A percentile compares a stretch with the other conserved stretches of the same genome.
These are phyloP conservation scores for Acanthamoeba healyi DNA, from an alignment of 208 protist genomes.

Conservation along the genomic window DNA sequence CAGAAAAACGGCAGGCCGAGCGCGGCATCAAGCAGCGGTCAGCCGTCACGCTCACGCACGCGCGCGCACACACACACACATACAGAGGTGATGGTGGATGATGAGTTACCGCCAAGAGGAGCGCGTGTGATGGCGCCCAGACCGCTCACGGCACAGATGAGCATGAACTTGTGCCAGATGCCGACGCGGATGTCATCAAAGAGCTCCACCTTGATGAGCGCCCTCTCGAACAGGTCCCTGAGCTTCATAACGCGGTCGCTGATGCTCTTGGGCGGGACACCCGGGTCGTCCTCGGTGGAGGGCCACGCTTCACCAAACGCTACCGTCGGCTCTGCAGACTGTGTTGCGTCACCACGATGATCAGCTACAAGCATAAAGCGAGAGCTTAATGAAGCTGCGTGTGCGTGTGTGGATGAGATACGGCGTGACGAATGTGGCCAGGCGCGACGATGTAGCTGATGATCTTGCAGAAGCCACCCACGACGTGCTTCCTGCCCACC, in stretches of 20 bases:
- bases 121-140: conserved; percentile 1
- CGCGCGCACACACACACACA: too few relatives aligned
- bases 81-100: too few relatives aligned
- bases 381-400: neutral
- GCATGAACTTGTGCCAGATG: conserved; percentile 43
- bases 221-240: neutral
- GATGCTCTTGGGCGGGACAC: neutral
- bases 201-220: neutral
- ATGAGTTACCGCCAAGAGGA: neutral
- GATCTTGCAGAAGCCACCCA: conserved; percentile 36
- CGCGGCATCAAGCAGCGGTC: too few relatives aligned
- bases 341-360: neutral
- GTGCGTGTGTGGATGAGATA: too few relatives aligned
- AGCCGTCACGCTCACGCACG: too few relatives aligned
- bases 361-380: too few relatives aligned
- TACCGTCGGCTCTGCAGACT: neutral
- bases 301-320: conserved; percentile 1
- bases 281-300: neutral
- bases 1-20: neutral
- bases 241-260: neutral
- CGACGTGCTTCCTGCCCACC: neutral
- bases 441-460: conserved; percentile 26
- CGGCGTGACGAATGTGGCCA: neutral
- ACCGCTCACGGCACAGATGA: conserved; percentile 17
- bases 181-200: conserved; percentile 17